Percentiles rank a stretch among this genome's conserved stretches.
phyloP scores from a whole-genome alignment of 192 early-diverging fungal genomes.

The Coemansia sp. region DNA sequence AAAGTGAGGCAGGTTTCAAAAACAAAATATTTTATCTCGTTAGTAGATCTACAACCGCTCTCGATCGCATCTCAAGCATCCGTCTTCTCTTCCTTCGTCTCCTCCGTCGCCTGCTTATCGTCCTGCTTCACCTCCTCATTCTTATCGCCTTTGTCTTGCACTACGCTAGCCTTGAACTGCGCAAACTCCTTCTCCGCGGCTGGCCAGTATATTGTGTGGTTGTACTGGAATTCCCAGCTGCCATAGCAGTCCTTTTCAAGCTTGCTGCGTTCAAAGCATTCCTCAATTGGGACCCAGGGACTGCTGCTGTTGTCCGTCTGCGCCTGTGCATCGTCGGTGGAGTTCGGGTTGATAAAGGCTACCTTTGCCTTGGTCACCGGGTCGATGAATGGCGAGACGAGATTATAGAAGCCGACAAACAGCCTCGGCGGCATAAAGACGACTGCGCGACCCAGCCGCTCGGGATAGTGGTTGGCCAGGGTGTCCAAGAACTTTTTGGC shows the following conservation, averaged over 20 bases:
- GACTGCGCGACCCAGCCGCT: constrained; percentile 70
- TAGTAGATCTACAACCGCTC: background rate
- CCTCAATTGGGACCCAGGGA: constrained; percentile 46
- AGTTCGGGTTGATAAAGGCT: constrained; percentile 73
- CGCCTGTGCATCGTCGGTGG: constrained; percentile 20
- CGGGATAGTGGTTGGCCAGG: constrained; percentile 87
- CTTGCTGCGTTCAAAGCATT: constrained; percentile 38
- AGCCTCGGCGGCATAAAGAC: constrained; percentile 84
- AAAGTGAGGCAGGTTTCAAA: background rate
- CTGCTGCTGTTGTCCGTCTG: constrained; percentile 21
- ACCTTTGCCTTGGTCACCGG: constrained; percentile 87
- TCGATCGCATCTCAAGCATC: background rate
- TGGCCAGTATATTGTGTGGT: constrained; percentile 71
- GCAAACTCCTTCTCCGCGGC: constrained; percentile 47
- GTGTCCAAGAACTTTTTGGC: constrained; percentile 79
- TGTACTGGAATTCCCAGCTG: constrained; percentile 65
- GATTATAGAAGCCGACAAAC: constrained; percentile 77
- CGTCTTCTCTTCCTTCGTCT: background rate
- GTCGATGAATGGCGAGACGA: constrained; percentile 88
- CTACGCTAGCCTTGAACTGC: constrained; percentile 27
- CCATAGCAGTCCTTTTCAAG: constrained; percentile 77
- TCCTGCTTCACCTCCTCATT: background rate
- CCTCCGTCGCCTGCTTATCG: background rate
- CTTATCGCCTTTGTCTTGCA: constrained; percentile 9
- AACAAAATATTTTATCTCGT: background rate